Conservation (phyloP, 176 grass and related monocot genomes). For the Oryza australiensis region DNA sequence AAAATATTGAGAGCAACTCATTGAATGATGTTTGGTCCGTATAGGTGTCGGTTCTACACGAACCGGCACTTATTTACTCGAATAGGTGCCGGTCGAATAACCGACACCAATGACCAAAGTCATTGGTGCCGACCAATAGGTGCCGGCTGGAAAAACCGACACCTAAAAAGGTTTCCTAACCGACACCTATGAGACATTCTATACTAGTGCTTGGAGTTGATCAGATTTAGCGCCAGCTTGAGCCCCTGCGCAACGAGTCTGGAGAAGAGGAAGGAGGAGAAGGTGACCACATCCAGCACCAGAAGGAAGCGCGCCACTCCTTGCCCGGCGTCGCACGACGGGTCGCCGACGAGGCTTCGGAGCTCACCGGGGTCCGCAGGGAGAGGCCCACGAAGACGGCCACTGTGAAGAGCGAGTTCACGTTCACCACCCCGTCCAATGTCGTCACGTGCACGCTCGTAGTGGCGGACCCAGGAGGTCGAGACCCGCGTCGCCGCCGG, state of each 20-base stretch:
- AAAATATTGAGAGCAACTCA: no score
- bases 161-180: no score
- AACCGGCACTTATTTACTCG: no score
- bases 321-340: conserved; percentile 60
- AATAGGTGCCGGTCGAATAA: no score
- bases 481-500: no score
- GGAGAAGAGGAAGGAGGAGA: conserved; percentile 96
- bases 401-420: conserved; percentile 95
- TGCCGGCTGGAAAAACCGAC: no score
- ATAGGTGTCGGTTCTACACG: no score
- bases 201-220: conserved; percentile 99
- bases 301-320: conserved; percentile 69
- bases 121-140: no score
- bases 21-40: no score
- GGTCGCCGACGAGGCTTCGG: conserved; percentile 49
- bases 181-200: no score
- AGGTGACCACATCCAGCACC: conserved; percentile 85
- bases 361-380: conserved; percentile 64
- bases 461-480: conserved; percentile 50
- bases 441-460: conserved; percentile 97
- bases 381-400: conserved; percentile 94
- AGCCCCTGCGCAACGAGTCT: conserved; percentile 91
- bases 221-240: conserved; percentile 88
- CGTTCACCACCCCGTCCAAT: conserved; percentile 90
- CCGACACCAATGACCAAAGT: no score